Percentiles rank a stretch among this genome's conserved stretches.
phyloP scores from a whole-genome alignment of 2,329 filamentous ascomycete genomes.

The Aspergillus floridensis region DNA sequence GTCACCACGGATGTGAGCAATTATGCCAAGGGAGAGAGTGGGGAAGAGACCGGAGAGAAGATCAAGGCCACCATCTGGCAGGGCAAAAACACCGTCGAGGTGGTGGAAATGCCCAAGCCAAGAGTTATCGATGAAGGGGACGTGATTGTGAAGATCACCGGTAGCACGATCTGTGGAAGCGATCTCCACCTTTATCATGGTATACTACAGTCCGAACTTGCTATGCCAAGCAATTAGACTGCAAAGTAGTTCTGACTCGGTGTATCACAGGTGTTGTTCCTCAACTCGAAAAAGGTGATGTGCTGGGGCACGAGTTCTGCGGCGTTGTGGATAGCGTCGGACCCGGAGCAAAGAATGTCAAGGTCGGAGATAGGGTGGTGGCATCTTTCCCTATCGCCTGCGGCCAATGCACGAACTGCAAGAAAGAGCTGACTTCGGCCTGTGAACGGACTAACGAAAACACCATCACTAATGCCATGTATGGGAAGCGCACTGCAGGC shows the following conservation, averaged over 20 bases:
- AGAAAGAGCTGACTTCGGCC: constrained; percentile 72
- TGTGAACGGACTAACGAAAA: constrained; percentile 80
- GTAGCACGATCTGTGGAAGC: constrained; percentile 60
- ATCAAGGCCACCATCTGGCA: constrained; percentile 84
- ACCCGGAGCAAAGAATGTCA: constrained; percentile 51
- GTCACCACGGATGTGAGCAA: constrained; percentile 69
- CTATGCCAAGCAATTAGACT: not conserved
- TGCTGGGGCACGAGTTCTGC: constrained; percentile 61
- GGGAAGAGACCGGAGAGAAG: constrained; percentile 52
- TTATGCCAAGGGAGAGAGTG: constrained; percentile 56
- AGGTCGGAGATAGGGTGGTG: constrained; percentile 69
- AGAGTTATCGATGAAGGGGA: constrained; percentile 70
- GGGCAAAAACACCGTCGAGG: constrained; percentile 73
- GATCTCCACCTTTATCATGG: constrained; percentile 55
- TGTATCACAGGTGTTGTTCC: constrained; percentile 47
- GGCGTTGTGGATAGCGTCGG: constrained; percentile 57
- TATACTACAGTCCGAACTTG: constrained; percentile 8
- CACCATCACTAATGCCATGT: constrained; percentile 69
- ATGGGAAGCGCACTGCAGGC: constrained; percentile 72
- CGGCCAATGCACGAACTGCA: constrained; percentile 69
- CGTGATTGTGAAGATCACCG: constrained; percentile 76
- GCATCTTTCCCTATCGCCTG: constrained; percentile 81
- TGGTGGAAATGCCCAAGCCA: constrained; percentile 69
- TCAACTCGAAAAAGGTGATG: constrained; percentile 63
- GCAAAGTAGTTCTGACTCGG: not conserved